These are phyloP conservation scores for Xanthoparmelia taractica DNA, from an alignment of 495 filamentous ascomycete species.

Conservation along the genomic window DNA sequence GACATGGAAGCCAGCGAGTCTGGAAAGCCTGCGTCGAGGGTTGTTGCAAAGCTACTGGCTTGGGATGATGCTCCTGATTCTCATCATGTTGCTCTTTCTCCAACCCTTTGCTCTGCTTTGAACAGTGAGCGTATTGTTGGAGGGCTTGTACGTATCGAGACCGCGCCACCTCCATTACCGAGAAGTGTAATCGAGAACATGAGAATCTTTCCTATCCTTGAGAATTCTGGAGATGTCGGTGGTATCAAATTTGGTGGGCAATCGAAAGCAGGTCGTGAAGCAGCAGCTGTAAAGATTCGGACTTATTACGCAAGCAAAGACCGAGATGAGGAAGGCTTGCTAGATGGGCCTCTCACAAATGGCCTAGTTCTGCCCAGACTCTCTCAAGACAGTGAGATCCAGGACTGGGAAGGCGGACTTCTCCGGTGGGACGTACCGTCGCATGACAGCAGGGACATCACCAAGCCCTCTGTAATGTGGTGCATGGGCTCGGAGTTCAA, in stretches of 20 bases:
- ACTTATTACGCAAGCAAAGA: constrained; percentile 46
- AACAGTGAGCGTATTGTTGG: constrained; percentile 67
- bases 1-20: constrained; percentile 49
- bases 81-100: constrained; percentile 68
- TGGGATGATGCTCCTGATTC: constrained; percentile 87
- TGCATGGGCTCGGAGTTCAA: constrained; percentile 66
- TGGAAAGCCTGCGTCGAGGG: constrained; percentile 54
- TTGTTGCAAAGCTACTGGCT: constrained; percentile 63
- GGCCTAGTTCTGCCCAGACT: constrained; percentile 61
- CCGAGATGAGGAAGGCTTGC: constrained; percentile 44
- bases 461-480: constrained; percentile 58
- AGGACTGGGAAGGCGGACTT: constrained; percentile 64
- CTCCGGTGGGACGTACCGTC: constrained; percentile 61
- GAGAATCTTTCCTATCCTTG: constrained; percentile 71
- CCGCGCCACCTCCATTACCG: constrained; percentile 53
- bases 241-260: constrained; percentile 86
- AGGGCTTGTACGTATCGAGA: constrained; percentile 78
- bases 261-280: constrained; percentile 65
- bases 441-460: constrained; percentile 36
- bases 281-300: constrained; percentile 49
- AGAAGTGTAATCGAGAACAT: constrained; percentile 48
- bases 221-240: constrained; percentile 43
- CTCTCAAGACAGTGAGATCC: not conserved
- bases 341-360: constrained; percentile 85
- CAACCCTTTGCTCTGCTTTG: constrained; percentile 62